A percentile compares a stretch with the other conserved stretches of the same genome.
Conservation (phyloP, 257 asterid species). For the Voacanga thouarsii region DNA sequence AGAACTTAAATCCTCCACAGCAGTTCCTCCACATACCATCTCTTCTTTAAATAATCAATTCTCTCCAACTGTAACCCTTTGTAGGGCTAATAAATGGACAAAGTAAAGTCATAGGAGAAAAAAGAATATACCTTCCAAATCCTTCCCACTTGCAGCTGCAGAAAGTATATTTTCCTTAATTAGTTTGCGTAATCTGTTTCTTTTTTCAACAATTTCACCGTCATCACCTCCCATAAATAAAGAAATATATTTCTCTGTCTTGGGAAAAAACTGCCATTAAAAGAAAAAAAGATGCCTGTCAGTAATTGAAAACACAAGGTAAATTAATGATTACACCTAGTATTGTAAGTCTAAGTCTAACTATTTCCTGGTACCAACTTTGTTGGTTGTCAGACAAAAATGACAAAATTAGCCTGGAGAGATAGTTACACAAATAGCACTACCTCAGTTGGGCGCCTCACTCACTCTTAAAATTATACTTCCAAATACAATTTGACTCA, state of each 20-base stretch:
- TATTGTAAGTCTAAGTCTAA: not conserved
- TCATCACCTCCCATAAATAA: slow-evolving; percentile 83
- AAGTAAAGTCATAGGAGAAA: not conserved
- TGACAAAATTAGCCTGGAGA: not conserved
- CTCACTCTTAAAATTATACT: not conserved
- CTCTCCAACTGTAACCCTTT: not conserved
- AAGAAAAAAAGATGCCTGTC: slow-evolving; percentile 6
- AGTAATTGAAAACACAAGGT: not conserved
- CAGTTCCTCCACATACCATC: not conserved
- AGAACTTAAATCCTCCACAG: not conserved
- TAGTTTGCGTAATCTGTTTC: slow-evolving; percentile 61
- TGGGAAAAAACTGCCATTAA: slow-evolving; percentile 86
- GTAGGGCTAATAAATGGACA: not conserved
- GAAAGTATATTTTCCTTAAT: slow-evolving; percentile 75
- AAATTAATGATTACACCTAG: not conserved
- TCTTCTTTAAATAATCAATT: not conserved
- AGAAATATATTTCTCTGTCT: slow-evolving; percentile 78
- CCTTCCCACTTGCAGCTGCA: slow-evolving; percentile 98
- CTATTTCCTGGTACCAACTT: not conserved
- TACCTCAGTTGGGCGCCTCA: not conserved
- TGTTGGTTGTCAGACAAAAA: not conserved
- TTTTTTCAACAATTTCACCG: slow-evolving; percentile 60
- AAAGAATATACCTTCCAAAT: slow-evolving; percentile 72
- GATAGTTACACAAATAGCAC: not conserved
- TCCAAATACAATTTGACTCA: not conserved